Evolutionary conservation across 306 rosid species (phyloP).

Genomic region (Rosa persica): DNA sequence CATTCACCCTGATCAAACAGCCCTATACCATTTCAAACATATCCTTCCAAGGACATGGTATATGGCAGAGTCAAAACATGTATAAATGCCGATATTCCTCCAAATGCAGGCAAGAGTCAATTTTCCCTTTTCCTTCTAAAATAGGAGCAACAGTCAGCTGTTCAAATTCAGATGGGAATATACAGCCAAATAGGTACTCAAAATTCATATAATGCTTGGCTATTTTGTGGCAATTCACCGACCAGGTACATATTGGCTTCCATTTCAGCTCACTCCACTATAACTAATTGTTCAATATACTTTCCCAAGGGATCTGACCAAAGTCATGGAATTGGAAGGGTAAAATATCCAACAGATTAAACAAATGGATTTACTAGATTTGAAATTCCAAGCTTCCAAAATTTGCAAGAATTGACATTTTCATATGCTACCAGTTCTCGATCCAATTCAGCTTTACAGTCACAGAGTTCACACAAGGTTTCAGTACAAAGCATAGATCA

Average conservation of each 20-base stretch:
- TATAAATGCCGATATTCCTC: too few species aligned
- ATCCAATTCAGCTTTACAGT: conserved; percentile 3
- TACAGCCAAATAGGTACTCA: not conserved
- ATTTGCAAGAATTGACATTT: not conserved
- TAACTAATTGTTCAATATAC: not conserved
- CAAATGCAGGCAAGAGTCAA: not conserved
- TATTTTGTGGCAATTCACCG: not conserved
- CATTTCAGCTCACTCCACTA: not conserved
- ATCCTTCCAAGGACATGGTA: too few species aligned
- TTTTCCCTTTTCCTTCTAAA: not conserved
- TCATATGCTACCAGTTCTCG: not conserved
- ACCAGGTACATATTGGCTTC: too few species aligned
- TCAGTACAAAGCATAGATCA: not conserved
- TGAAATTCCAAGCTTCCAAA: not conserved
- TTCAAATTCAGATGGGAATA: not conserved
- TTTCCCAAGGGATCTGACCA: not conserved
- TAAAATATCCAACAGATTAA: not conserved
- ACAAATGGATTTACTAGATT: not conserved
- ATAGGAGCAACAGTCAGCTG: not conserved
- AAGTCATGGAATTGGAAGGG: not conserved
- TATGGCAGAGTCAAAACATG: too few species aligned
- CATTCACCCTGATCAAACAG: too few species aligned
- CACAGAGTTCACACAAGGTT: not conserved
- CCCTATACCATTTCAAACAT: too few species aligned
- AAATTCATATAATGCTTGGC: not conserved